Evolutionary conservation across 306 rosid species (phyloP).

Genomic region (Inga oerstediana): DNA sequence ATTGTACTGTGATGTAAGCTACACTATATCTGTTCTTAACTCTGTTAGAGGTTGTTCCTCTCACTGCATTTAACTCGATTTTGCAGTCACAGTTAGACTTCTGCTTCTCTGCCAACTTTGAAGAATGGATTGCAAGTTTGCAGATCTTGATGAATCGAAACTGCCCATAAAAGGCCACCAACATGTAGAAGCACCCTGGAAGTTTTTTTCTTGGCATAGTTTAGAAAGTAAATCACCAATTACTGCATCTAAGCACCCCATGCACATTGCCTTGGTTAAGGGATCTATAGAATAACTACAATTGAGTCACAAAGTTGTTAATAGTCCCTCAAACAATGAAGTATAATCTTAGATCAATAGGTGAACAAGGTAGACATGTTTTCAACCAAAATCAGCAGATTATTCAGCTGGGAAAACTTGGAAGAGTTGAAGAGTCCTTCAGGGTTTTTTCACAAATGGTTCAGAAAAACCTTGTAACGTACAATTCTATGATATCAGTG

Average conservation of each 20-base stretch:
- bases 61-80: not conserved
- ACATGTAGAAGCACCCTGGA: not conserved
- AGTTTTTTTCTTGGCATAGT: not conserved
- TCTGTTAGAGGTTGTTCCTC: not conserved
- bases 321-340: conserved; percentile 22
- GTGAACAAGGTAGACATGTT: conserved; percentile 54
- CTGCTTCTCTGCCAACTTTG: not conserved
- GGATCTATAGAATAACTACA: not conserved
- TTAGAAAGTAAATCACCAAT: not conserved
- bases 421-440: conserved; percentile 70
- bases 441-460: conserved; percentile 53
- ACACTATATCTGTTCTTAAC: not conserved
- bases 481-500: conserved; percentile 82
- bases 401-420: conserved; percentile 63
- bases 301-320: not conserved
- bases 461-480: conserved; percentile 69
- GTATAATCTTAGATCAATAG: conserved; percentile 40
- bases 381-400: conserved; percentile 57
- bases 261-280: not conserved
- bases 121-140: not conserved
- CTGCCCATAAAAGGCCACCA: not conserved
- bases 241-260: not conserved
- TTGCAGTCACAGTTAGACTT: not conserved
- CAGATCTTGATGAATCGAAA: not conserved
- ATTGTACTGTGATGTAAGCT: not conserved